Evolutionary conservation across 2,329 filamentous ascomycete genomes (phyloP).

Genomic region (Alternaria conjuncta): DNA sequence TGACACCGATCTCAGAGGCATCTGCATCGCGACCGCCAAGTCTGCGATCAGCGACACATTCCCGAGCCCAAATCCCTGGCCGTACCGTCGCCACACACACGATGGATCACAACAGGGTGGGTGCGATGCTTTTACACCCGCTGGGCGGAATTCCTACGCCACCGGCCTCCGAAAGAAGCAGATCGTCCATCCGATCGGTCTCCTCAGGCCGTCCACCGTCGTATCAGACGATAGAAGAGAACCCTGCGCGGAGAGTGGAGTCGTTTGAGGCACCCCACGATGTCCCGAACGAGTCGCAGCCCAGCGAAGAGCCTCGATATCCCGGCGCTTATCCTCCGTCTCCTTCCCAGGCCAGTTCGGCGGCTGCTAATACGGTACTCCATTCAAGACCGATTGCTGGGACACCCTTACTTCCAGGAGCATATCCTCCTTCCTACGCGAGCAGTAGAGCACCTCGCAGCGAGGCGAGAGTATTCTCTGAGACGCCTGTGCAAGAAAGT

Average conservation of each 20-base stretch:
- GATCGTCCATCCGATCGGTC: not conserved
- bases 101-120: not conserved
- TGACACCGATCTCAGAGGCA: not conserved
- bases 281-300: not conserved
- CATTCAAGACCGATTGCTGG: not conserved
- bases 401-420: not conserved
- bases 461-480: not conserved
- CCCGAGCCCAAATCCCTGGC: not conserved
- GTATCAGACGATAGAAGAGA: not conserved
- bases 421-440: not conserved
- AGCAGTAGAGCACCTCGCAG: not conserved
- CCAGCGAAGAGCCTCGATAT: not conserved
- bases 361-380: not conserved
- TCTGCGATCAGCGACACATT: not conserved
- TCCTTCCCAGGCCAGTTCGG: not conserved
- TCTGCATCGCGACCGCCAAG: not conserved
- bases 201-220: not conserved
- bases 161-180: not conserved
- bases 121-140: rapidly evolving
- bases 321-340: not conserved
- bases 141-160: not conserved
- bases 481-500: not conserved
- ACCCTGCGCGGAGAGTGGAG: not conserved
- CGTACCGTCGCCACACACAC: too few relatives aligned
- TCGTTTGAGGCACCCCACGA: not conserved